Percentiles rank a stretch among this genome's conserved stretches.
Conservation (phyloP, 306 rosid species). For the Cucurbita ficifolia region DNA sequence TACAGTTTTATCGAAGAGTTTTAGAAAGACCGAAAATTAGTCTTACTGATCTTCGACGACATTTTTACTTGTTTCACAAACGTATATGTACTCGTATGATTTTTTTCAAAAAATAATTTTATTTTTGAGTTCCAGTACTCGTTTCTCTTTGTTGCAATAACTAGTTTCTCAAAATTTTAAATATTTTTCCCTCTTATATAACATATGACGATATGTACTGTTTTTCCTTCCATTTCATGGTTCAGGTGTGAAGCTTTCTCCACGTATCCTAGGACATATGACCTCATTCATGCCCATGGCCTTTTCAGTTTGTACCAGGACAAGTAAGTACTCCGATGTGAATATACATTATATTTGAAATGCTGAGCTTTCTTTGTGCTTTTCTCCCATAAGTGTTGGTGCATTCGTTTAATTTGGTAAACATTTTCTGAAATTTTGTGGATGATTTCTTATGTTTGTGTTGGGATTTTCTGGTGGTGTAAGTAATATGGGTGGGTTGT, state of each 20-base stretch:
- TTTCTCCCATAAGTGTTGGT: not conserved
- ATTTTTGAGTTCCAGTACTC: not conserved
- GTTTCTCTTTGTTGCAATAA: not conserved
- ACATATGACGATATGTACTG: not conserved
- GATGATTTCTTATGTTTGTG: not conserved
- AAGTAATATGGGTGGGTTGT: no score
- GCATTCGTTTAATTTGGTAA: no score
- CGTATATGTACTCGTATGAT: no score
- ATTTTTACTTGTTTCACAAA: no score
- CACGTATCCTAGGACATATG: conserved; percentile 91
- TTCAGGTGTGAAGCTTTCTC: conserved; percentile 90
- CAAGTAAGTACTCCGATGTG: conserved; percentile 37
- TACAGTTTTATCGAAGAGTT: not conserved
- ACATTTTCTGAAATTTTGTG: not conserved
- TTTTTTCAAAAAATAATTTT: not conserved
- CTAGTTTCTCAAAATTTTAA: not conserved
- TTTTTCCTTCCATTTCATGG: conserved; percentile 4
- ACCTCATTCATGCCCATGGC: conserved; percentile 80
- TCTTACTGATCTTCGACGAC: not conserved
- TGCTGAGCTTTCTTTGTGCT: not conserved
- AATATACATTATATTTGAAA: not conserved
- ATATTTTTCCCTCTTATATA: not conserved
- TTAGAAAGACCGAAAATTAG: not conserved
- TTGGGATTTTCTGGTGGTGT: not conserved
- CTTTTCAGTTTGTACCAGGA: conserved; percentile 67